Percentiles rank a stretch among this genome's conserved stretches.
phyloP scores from a whole-genome alignment of 768 basidiomycete species.

The Leccinellum albellum region DNA sequence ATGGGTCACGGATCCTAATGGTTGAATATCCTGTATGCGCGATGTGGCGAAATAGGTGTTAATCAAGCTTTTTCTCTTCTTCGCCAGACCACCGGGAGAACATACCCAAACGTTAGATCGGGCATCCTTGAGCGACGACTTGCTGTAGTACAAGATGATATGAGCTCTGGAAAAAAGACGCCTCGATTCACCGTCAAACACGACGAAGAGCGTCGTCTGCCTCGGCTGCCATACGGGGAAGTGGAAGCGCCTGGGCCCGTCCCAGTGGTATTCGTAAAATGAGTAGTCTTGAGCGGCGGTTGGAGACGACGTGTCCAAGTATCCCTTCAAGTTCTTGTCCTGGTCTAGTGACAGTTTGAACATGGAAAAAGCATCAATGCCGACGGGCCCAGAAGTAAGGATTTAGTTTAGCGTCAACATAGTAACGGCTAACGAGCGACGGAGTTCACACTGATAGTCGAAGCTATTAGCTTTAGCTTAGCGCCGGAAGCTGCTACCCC shows the following conservation, averaged over 20 bases:
- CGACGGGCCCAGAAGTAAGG: not conserved
- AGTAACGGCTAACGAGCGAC: not conserved
- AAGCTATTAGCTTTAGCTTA: too few relatives aligned
- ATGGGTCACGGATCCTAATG: slow-evolving; percentile 9
- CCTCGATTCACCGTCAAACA: slow-evolving; percentile 22
- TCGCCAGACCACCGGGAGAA: not conserved
- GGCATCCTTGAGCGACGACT: slow-evolving; percentile 2
- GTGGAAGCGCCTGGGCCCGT: slow-evolving; percentile 19
- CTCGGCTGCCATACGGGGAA: slow-evolving; percentile 24
- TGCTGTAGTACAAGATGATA: slow-evolving; percentile 17
- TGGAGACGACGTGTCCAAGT: not conserved
- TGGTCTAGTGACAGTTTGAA: not conserved
- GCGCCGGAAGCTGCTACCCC: not conserved
- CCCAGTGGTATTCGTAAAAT: slow-evolving; percentile 21
- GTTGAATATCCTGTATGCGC: slow-evolving; percentile 17
- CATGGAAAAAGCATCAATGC: not conserved
- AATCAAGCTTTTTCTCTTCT: not conserved
- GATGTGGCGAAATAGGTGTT: not conserved
- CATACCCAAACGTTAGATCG: slow-evolving; percentile 20
- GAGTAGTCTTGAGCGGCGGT: slow-evolving; percentile 1
- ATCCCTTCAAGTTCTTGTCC: not conserved
- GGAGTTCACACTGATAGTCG: not conserved
- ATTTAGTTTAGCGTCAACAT: not conserved
- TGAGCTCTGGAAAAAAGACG: slow-evolving; percentile 19
- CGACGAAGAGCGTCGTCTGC: slow-evolving; percentile 19